Conservation (phyloP, 495 filamentous ascomycete species). For the Thozetella sp. region DNA sequence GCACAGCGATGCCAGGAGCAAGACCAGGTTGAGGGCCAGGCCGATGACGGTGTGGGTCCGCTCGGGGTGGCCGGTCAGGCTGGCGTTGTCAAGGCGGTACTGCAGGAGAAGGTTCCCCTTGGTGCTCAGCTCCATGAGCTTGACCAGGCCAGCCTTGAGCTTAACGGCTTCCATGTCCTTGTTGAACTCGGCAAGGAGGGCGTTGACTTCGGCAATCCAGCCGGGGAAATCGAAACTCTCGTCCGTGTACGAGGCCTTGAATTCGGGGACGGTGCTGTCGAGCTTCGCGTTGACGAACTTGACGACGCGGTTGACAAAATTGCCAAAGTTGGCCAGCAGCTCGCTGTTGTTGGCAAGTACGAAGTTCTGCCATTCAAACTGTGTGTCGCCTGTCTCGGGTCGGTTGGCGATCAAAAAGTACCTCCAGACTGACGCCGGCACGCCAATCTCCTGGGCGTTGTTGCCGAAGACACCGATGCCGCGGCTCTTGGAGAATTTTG, state of each 20-base stretch:
- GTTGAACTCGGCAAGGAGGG: constrained; percentile 67
- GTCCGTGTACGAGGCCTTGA: constrained; percentile 55
- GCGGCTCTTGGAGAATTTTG: constrained; percentile 94
- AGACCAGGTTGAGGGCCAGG: constrained; percentile 77
- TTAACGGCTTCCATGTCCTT: constrained; percentile 73
- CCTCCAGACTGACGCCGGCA: constrained; percentile 85
- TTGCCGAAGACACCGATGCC: constrained; percentile 90
- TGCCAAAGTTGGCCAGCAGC: constrained; percentile 87
- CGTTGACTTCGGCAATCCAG: constrained; percentile 57
- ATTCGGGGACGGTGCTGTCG: constrained; percentile 71
- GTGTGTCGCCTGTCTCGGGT: constrained; percentile 85
- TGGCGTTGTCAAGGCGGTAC: constrained; percentile 81
- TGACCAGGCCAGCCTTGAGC: constrained; percentile 72
- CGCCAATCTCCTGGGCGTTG: constrained; percentile 85
- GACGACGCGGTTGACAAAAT: constrained; percentile 90
- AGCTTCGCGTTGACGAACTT: constrained; percentile 85
- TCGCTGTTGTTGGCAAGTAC: constrained; percentile 88
- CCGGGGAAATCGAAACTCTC: constrained; percentile 38
- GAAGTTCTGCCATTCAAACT: constrained; percentile 87
- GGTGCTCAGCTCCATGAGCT: constrained; percentile 69
- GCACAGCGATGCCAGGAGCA: constrained; percentile 75
- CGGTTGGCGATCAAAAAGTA: constrained; percentile 90
- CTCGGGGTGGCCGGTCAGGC: constrained; percentile 71
- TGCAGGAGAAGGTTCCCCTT: constrained; percentile 84
- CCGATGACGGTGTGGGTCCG: constrained; percentile 78